phyloP scores from a whole-genome alignment of 148 eudicot genomes.

The Chenopodium suecicum region DNA sequence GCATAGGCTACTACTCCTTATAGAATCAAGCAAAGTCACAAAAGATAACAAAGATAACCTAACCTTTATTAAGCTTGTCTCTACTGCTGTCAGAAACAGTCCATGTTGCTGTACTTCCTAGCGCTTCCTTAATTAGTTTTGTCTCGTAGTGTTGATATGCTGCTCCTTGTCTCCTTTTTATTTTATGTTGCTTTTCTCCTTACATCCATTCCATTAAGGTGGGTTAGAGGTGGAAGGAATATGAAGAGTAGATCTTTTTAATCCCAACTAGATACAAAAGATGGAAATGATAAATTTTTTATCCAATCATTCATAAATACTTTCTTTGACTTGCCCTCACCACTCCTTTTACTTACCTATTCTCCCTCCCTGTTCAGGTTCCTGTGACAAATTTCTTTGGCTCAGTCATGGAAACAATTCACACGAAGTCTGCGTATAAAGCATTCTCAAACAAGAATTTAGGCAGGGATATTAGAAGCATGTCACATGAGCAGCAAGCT shows the following conservation, averaged over 20 bases:
- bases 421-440: slow-evolving; percentile 80
- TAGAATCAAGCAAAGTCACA: no score
- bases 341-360: neutral
- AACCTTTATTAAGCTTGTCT: no score
- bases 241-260: neutral
- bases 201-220: no score
- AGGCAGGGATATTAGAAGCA: slow-evolving; percentile 24
- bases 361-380: slow-evolving; percentile 44
- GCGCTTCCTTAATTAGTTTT: no score
- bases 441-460: slow-evolving; percentile 52
- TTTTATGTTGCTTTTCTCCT: neutral
- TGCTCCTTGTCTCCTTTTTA: no score
- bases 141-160: no score
- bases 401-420: slow-evolving; percentile 95
- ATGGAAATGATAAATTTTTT: no score
- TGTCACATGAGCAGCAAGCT: slow-evolving; percentile 32
- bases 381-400: slow-evolving; percentile 98
- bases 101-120: no score
- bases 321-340: neutral
- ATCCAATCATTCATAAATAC: neutral
- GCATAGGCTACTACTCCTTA: no score
- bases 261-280: neutral
- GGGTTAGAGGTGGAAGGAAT: neutral
- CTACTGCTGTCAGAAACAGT: no score
- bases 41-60: no score